phyloP scores from a whole-genome alignment of 2,329 filamentous ascomycete genomes.

The Beauveria caledonica region DNA sequence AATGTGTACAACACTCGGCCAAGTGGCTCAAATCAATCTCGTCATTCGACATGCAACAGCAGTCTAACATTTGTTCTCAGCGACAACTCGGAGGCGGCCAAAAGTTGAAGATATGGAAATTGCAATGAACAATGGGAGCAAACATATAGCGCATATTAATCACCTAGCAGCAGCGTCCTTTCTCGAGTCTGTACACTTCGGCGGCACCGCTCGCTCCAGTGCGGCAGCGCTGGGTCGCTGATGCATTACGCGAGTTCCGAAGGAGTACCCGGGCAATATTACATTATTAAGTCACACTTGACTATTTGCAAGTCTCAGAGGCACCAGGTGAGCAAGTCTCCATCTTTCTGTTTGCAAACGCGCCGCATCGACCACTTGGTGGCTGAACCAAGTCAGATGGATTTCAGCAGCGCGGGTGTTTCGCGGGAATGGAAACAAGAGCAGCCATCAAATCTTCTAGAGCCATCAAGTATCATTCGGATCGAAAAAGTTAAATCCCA shows the following conservation, averaged over 20 bases:
- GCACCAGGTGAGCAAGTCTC: background rate
- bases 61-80: background rate
- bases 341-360: conserved; percentile 7
- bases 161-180: background rate
- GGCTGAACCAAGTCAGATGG: background rate
- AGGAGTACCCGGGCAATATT: background rate
- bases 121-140: background rate
- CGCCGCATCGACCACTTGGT: background rate
- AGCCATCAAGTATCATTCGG: background rate
- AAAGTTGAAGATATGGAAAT: background rate
- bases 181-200: background rate
- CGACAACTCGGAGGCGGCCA: background rate
- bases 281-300: background rate
- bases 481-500: background rate
- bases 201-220: background rate
- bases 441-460: background rate
- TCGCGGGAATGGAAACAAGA: background rate
- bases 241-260: background rate
- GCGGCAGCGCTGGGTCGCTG: background rate
- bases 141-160: background rate
- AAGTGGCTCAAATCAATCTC: background rate
- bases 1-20: background rate
- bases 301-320: background rate
- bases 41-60: background rate
- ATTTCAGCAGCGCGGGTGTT: background rate